These are phyloP conservation scores for Aureobasidium zeae DNA, from an alignment of 2,329 filamentous ascomycete genomes.

Conservation along the genomic window DNA sequence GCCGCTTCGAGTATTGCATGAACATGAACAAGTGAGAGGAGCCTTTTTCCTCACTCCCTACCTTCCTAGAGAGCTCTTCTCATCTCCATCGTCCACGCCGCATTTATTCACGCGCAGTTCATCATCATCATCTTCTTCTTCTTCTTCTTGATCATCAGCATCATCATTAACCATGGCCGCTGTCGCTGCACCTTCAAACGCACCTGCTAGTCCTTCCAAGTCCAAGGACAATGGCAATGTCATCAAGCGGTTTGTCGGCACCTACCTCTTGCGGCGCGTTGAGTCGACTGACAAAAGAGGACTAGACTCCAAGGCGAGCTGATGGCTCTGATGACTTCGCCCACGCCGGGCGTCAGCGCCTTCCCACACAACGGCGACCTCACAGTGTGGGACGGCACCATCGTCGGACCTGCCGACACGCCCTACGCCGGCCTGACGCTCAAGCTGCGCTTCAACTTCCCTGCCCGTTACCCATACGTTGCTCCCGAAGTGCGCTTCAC, in stretches of 20 bases:
- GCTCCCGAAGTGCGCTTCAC: constrained; percentile 91
- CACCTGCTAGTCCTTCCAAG: constrained; percentile 25
- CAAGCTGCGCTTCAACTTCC: constrained; percentile 88
- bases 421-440: constrained; percentile 82
- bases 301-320: constrained; percentile 86
- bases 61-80: too few species aligned
- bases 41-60: constrained; percentile 1
- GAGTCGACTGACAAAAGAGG: constrained; percentile 10
- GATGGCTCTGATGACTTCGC: constrained; percentile 96
- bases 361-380: constrained; percentile 91
- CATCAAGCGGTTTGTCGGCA: constrained; percentile 38
- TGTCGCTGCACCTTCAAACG: constrained; percentile 23
- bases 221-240: constrained; percentile 35
- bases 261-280: not conserved
- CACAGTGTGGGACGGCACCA: constrained; percentile 86
- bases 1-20: not conserved
- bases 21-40: not conserved
- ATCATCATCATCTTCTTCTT: too few species aligned
- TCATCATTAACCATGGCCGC: constrained; percentile 23
- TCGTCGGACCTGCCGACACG: constrained; percentile 81
- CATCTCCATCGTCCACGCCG: not conserved
- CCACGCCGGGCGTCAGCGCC: constrained; percentile 85
- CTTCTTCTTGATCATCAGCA: not conserved
- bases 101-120: not conserved
- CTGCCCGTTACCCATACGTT: constrained; percentile 84